Percentiles rank a stretch among this genome's conserved stretches.
Conservation (phyloP, 306 rosid species). For the Inga oerstediana region DNA sequence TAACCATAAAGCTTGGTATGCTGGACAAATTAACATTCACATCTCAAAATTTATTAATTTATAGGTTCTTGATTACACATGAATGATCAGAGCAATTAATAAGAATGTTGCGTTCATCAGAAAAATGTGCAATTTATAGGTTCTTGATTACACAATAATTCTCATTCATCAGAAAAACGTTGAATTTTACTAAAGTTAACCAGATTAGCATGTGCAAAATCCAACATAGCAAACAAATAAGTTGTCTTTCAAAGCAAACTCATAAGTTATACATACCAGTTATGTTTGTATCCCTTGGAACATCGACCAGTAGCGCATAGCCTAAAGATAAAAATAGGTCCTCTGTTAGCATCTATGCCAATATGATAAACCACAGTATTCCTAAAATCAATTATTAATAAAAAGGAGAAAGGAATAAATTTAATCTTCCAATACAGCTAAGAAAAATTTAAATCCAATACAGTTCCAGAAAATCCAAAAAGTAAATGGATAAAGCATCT, state of each 20-base stretch:
- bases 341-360: conserved; percentile 24
- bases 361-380: neutral
- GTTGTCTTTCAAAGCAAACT: neutral
- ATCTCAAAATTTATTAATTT: neutral
- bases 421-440: neutral
- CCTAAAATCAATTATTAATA: neutral
- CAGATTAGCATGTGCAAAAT: neutral
- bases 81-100: conserved; percentile 4
- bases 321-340: conserved; percentile 52
- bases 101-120: neutral
- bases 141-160: neutral
- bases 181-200: neutral
- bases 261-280: conserved; percentile 60
- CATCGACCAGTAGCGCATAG: conserved; percentile 75
- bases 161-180: neutral
- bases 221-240: conserved; percentile 12
- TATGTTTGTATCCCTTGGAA: conserved; percentile 77
- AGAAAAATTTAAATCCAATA: neutral
- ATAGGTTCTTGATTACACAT: neutral
- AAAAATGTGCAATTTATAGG: neutral
- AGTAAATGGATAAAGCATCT: neutral
- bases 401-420: neutral
- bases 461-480: neutral
- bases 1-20: neutral
- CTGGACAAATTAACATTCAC: conserved; percentile 9